Conservation (phyloP, 306 rosid genomes). For the Castanea crenata region DNA sequence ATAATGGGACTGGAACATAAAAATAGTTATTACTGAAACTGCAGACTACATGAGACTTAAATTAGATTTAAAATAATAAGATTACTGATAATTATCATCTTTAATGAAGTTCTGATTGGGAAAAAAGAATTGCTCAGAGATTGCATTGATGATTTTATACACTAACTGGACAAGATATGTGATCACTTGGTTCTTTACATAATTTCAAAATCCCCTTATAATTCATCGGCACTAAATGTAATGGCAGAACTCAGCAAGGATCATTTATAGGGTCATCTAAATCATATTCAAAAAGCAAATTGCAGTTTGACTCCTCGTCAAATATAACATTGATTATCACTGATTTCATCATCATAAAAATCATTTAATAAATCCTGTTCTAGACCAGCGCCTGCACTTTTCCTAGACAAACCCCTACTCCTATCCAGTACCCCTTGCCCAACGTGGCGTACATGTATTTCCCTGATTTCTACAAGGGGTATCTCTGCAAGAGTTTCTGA, state of each 20-base stretch:
- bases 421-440: slow-evolving; percentile 60
- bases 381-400: slow-evolving; percentile 17
- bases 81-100: too few relatives aligned
- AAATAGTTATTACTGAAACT: too few relatives aligned
- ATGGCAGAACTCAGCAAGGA: slow-evolving; percentile 12
- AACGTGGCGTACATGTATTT: slow-evolving; percentile 42
- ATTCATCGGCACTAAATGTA: background rate
- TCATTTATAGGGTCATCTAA: slow-evolving; percentile 23
- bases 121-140: background rate
- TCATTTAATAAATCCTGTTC: slow-evolving; percentile 16
- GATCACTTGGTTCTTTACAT: background rate
- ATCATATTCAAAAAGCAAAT: slow-evolving; percentile 34
- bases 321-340: slow-evolving; percentile 18
- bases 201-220: background rate
- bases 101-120: background rate
- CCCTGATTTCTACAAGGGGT: slow-evolving; percentile 61
- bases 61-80: background rate
- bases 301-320: slow-evolving; percentile 28
- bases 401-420: slow-evolving; percentile 62
- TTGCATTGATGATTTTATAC: background rate
- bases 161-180: background rate
- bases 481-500: slow-evolving; percentile 47
- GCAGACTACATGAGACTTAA: background rate
- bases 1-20: too few relatives aligned
- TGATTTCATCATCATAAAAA: slow-evolving; percentile 4